These are phyloP conservation scores for Fusarium sp. DNA, from an alignment of 2,329 filamentous ascomycete species.

Conservation along the genomic window DNA sequence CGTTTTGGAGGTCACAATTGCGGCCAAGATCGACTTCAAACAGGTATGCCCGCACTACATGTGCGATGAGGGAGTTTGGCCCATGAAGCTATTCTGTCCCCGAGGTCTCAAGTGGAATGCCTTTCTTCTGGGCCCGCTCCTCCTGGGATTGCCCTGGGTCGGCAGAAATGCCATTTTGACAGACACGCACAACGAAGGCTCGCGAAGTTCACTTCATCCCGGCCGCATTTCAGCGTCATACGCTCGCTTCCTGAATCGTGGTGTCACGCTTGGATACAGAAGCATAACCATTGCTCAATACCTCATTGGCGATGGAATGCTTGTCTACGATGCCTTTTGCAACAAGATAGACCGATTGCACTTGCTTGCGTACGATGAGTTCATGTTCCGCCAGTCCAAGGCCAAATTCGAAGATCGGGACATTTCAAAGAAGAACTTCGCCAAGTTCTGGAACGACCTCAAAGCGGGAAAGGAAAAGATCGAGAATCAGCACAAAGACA, in stretches of 20 bases:
- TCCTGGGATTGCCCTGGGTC: no score
- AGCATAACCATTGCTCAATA: not conserved
- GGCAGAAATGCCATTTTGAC: no score
- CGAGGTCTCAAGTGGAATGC: no score
- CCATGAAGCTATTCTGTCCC: no score
- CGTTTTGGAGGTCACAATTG: no score
- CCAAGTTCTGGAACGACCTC: not conserved
- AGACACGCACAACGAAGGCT: no score
- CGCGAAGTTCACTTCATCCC: no score
- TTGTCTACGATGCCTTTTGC: not conserved
- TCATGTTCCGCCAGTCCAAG: not conserved
- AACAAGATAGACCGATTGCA: not conserved
- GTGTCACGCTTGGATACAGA: not conserved
- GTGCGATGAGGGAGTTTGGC: no score
- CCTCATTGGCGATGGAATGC: not conserved
- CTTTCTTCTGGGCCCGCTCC: no score
- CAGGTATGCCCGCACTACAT: no score
- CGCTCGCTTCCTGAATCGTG: not conserved
- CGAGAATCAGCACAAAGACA: not conserved
- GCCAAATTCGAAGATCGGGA: not conserved
- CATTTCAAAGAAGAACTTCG: not conserved
- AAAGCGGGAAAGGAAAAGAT: not conserved
- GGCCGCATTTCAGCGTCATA: no score
- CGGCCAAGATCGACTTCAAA: no score
- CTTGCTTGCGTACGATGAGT: not conserved